Conservation (phyloP, 352 stramenopile genomes). For the Pythium vanterpoolii region DNA sequence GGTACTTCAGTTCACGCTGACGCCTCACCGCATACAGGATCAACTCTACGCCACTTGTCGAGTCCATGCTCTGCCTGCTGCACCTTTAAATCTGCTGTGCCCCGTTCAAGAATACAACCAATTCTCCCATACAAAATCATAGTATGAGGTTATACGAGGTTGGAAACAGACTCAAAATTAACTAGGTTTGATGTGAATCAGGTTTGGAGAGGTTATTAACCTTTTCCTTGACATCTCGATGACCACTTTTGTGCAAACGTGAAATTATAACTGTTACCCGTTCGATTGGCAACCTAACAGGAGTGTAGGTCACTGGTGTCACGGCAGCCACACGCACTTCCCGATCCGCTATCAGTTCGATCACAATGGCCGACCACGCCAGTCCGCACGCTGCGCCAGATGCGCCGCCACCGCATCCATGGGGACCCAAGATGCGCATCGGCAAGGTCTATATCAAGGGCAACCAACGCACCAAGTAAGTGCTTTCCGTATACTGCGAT, state of each 20-base stretch:
- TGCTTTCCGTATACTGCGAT: too few relatives aligned
- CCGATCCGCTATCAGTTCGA: not conserved
- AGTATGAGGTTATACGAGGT: too few relatives aligned
- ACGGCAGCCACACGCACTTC: not conserved
- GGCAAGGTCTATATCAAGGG: constrained; percentile 86
- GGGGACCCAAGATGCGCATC: constrained; percentile 78
- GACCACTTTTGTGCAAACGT: too few relatives aligned
- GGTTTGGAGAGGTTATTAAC: too few relatives aligned
- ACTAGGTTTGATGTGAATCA: too few relatives aligned
- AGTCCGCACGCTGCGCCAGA: constrained; percentile 13
- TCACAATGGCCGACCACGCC: constrained; percentile 17
- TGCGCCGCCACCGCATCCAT: constrained; percentile 48
- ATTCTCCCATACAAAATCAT: too few relatives aligned
- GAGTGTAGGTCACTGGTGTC: constrained; percentile 15
- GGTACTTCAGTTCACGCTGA: too few relatives aligned
- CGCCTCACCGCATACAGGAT: too few relatives aligned
- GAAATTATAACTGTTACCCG: not conserved
- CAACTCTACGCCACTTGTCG: too few relatives aligned
- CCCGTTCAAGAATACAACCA: too few relatives aligned
- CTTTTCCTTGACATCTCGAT: too few relatives aligned
- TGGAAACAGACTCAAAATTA: not conserved
- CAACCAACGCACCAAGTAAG: constrained; percentile 84
- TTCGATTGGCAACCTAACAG: not conserved
- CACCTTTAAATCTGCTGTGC: too few relatives aligned
- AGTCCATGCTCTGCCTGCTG: not conserved